phyloP scores from a whole-genome alignment of 768 basidiomycete species.

The Russula sp. region DNA sequence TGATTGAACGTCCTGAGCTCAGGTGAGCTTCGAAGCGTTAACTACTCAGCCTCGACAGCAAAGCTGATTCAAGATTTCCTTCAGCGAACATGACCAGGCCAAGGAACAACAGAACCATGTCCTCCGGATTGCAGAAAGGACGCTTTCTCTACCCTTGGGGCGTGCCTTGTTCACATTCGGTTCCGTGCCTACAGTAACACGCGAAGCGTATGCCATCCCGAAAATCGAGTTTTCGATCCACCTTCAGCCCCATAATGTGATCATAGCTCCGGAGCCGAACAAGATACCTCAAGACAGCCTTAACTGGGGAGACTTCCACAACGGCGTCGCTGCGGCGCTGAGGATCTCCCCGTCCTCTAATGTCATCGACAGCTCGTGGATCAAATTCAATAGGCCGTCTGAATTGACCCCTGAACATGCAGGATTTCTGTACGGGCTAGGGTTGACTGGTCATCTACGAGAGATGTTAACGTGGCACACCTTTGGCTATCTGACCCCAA shows the following conservation, averaged over 20 bases:
- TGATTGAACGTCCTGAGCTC: slow-evolving; percentile 63
- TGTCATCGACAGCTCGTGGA: slow-evolving; percentile 90
- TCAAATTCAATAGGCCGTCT: slow-evolving; percentile 90
- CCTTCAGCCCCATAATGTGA: slow-evolving; percentile 67
- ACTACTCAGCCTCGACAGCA: not conserved
- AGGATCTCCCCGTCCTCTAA: slow-evolving; percentile 72
- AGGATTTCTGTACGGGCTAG: slow-evolving; percentile 92
- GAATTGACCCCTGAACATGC: slow-evolving; percentile 92
- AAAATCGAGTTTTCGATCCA: slow-evolving; percentile 75
- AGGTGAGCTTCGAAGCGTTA: slow-evolving; percentile 46
- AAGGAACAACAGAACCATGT: slow-evolving; percentile 84
- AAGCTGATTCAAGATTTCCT: not conserved
- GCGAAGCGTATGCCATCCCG: slow-evolving; percentile 76
- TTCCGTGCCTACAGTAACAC: slow-evolving; percentile 67
- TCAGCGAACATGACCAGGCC: slow-evolving; percentile 82
- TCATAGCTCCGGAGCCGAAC: slow-evolving; percentile 62
- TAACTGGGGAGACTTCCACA: slow-evolving; percentile 97
- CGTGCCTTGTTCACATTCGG: slow-evolving; percentile 91
- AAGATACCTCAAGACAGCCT: slow-evolving; percentile 70
- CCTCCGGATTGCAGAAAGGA: slow-evolving; percentile 77
- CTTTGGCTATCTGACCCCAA: slow-evolving; percentile 90
- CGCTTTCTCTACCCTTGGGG: slow-evolving; percentile 86
- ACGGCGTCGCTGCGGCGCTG: slow-evolving; percentile 90
- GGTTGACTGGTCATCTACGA: slow-evolving; percentile 86
- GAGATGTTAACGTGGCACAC: slow-evolving; percentile 94